These are phyloP conservation scores for Aeschynomene evenia DNA, from an alignment of 306 rosid genomes.

Conservation along the genomic window DNA sequence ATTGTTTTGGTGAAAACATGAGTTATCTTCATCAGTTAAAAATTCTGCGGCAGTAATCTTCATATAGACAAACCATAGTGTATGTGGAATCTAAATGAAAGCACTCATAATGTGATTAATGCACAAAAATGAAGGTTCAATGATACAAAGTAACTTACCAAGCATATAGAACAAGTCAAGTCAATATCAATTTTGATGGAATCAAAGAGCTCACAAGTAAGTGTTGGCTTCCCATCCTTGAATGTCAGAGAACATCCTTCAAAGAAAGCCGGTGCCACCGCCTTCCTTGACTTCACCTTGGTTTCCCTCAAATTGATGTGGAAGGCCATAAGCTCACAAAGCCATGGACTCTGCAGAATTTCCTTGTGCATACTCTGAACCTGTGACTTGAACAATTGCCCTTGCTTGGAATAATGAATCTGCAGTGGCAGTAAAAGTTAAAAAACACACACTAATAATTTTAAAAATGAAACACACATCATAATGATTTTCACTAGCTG, in stretches of 20 bases:
- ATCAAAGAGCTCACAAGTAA: constrained; percentile 79
- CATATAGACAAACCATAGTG: not conserved
- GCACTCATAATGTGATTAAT: not conserved
- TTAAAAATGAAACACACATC: not conserved
- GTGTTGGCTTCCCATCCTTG: constrained; percentile 78
- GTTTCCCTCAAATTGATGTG: constrained; percentile 82
- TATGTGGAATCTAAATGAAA: constrained; percentile 6
- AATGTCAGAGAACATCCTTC: constrained; percentile 66
- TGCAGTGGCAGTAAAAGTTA: constrained; percentile 32
- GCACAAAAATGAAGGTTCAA: not conserved
- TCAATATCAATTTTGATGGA: constrained; percentile 76
- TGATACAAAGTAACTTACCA: constrained; percentile 52
- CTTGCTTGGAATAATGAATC: constrained; percentile 95
- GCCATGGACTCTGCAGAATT: constrained; percentile 96
- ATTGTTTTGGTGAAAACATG: not conserved
- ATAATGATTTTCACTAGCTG: not conserved
- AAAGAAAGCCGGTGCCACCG: constrained; percentile 48
- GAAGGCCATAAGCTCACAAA: constrained; percentile 92
- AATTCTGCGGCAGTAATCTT: not conserved
- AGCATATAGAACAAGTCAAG: constrained; percentile 91
- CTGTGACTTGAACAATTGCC: constrained; percentile 81
- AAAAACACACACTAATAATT: not conserved
- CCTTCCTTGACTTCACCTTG: constrained; percentile 39
- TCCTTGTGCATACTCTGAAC: constrained; percentile 80
- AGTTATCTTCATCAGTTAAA: not conserved